Base-by-base conservation (phyloP, 169 alveolate genomes). In the Eimeria praecox region DNA sequence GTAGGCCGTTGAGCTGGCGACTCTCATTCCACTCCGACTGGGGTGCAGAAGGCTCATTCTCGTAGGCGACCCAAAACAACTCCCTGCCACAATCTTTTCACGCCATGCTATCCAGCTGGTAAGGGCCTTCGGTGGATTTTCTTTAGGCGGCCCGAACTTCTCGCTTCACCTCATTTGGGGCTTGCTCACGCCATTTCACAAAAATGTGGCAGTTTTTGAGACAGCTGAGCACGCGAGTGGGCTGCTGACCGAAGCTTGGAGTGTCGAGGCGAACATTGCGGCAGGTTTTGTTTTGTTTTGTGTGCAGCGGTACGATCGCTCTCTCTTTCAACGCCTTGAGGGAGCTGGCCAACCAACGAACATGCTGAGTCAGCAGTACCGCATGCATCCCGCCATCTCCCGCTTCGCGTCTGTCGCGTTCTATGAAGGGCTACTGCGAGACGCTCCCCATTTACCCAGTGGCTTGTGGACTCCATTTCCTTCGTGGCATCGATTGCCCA, bases 1-100 rank as follows among this genome's bases (percentile, higher is more conserved):
- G n/a, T 97, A 97, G 95, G 97, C 97, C 3, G 98, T 97, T 20
- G 99, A 98, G 89, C 94, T 97, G 27, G 97, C 98, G 49, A 97
- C 98, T 16, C 97, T 98, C 82, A 97, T 98, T 49, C 99, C 99
- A 8, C 96, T 98, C 35, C 96, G 97, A 59, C 75, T 95, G 75
- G 97, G 98, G 75, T 95, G 97, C 95, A 98, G 98, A 94, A 98
- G 99, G 75, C 97, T 99, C 94, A 99, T 99, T 80, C 98, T 99
- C 96, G 99, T 99, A 18, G 99, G 99, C 3, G 99, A 99, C 97
- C 99, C 99, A 93, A 98, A 98, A 90, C 99, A 99, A 97, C 98
- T 99, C 49, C 99, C 99, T 30, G 99, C 99, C 40, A 99, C 99
- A 22, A 99, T 99, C 35, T 99, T 99, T 97, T 98, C 99, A 22